Percentiles rank a stretch among this genome's conserved stretches.
phyloP scores from a whole-genome alignment of 768 basidiomycete genomes.

The Amanita polypyramis region DNA sequence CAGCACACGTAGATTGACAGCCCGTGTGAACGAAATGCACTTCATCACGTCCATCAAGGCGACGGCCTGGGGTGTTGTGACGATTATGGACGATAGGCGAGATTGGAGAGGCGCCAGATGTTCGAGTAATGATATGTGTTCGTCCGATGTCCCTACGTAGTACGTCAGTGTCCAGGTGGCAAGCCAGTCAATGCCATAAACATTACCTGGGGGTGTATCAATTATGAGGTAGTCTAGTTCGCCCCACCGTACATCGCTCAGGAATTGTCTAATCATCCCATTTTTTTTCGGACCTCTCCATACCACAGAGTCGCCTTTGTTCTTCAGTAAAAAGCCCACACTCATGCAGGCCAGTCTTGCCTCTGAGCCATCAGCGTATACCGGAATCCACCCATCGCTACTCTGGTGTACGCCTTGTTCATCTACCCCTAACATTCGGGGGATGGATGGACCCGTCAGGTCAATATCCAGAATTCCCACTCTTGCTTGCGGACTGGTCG shows the following conservation, averaged over 20 bases:
- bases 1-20: conserved; percentile 76
- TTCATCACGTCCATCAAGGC: conserved; percentile 94
- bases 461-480: conserved; percentile 93
- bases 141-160: conserved; percentile 86
- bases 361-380: conserved; percentile 77
- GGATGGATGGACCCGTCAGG: conserved; percentile 90
- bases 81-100: conserved; percentile 75
- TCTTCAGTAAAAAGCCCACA: conserved; percentile 89
- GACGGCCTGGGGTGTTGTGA: conserved; percentile 96
- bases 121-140: conserved; percentile 91
- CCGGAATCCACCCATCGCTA: conserved; percentile 95
- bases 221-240: conserved; percentile 87
- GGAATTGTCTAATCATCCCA: conserved; percentile 93
- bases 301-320: conserved; percentile 86
- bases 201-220: conserved; percentile 94
- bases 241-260: conserved; percentile 93
- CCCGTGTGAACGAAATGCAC: conserved; percentile 89
- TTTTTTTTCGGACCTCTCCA: conserved; percentile 99
- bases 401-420: conserved; percentile 85
- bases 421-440: conserved; percentile 89
- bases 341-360: conserved; percentile 89
- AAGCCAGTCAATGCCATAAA: conserved; percentile 13
- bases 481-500: conserved; percentile 50
- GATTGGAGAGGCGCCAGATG: conserved; percentile 80
- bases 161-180: conserved; percentile 8